These are phyloP conservation scores for Elongisporangium undulatum DNA, from an alignment of 352 stramenopile species.

Conservation along the genomic window DNA sequence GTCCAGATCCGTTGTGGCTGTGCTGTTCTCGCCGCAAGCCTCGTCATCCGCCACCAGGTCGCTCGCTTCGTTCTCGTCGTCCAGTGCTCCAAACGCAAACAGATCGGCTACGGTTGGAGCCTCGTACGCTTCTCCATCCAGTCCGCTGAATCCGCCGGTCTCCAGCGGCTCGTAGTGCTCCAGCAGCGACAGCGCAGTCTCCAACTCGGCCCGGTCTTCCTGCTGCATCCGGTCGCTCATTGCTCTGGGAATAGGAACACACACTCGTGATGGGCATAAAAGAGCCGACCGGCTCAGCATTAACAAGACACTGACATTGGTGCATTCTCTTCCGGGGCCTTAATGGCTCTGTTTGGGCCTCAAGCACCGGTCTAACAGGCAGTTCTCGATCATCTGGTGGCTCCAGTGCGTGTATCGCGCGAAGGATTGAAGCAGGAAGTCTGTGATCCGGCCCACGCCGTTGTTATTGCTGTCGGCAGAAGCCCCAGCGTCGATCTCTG, in stretches of 20 bases:
- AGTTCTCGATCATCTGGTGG: slow-evolving; percentile 51
- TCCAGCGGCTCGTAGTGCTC: background rate
- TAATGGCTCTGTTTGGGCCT: background rate
- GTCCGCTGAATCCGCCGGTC: background rate
- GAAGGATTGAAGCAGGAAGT: slow-evolving; percentile 32
- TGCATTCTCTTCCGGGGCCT: too few species aligned
- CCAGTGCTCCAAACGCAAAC: background rate
- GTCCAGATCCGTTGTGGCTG: background rate
- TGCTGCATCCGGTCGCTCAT: background rate
- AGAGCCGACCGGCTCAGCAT: background rate
- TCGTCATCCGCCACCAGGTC: background rate
- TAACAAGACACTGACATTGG: too few species aligned
- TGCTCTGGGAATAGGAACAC: background rate
- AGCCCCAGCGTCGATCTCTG: background rate
- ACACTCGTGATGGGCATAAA: background rate
- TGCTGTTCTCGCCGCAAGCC: background rate
- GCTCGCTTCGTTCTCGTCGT: background rate
- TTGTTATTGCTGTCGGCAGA: background rate
- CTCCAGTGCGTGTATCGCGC: slow-evolving; percentile 28
- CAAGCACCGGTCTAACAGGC: slow-evolving; percentile 34
- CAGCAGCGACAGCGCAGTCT: background rate
- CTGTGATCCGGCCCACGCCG: slow-evolving; percentile 9
- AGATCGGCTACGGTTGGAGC: background rate
- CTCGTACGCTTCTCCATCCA: background rate
- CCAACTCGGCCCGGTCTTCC: background rate